Evolutionary conservation across 176 grass and related monocot species (phyloP).

Genomic region (Cenchrus americanus): DNA sequence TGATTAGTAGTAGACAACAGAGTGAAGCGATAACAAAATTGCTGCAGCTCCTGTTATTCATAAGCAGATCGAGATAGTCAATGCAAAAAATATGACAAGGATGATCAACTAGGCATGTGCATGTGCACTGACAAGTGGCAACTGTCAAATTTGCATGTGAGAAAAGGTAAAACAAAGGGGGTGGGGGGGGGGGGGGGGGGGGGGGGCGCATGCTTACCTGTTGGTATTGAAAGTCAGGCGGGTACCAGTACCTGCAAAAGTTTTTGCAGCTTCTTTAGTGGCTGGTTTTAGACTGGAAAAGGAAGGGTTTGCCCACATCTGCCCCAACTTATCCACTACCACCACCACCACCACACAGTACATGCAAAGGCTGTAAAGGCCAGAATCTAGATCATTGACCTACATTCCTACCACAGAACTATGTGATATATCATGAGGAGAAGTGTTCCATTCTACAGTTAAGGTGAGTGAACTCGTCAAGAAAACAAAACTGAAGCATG

Average conservation of each 20-base stretch:
- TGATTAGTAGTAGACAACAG: background rate
- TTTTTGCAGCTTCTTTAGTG: constrained; percentile 48
- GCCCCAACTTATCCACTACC: constrained; percentile 40
- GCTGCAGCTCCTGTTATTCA: background rate
- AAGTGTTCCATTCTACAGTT: background rate
- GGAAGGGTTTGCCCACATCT: constrained; percentile 17
- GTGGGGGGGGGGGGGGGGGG: background rate
- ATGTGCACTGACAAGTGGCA: constrained; percentile 22
- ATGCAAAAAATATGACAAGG: background rate
- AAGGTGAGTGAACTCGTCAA: background rate
- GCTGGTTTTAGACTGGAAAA: constrained; percentile 26
- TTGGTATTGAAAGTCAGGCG: constrained; percentile 81
- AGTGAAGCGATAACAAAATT: background rate
- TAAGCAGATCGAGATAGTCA: background rate
- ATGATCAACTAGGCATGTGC: background rate
- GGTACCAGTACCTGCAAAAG: constrained; percentile 88
- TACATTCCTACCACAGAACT: background rate
- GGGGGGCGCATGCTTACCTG: constrained; percentile 62
- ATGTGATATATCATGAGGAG: background rate
- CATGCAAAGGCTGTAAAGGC: constrained; percentile 51
- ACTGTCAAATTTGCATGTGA: constrained; percentile 49
- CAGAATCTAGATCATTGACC: constrained; percentile 41
- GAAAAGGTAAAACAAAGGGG: constrained; percentile 37
- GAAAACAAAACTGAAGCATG: background rate
- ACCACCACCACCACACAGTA: background rate